phyloP scores from a whole-genome alignment of 2,329 filamentous ascomycete species.

The Fusarium sp. region DNA sequence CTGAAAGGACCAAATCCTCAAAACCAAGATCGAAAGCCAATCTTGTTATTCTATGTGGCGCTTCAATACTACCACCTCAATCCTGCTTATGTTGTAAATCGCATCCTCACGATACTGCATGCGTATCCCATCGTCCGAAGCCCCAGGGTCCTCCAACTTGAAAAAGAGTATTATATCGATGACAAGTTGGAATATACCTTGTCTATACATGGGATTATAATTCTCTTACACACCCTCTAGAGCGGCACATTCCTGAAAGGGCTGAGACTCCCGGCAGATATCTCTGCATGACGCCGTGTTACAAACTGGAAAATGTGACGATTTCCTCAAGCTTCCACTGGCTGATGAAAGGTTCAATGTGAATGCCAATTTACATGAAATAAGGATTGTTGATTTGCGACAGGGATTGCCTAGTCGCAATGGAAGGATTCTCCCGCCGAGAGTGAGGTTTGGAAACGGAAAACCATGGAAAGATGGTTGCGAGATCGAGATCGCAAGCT shows the following conservation, averaged over 20 bases:
- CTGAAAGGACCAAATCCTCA: neutral
- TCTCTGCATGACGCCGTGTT: constrained; percentile 21
- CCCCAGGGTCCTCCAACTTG: constrained; percentile 16
- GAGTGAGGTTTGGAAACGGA: constrained; percentile 15
- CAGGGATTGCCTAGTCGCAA: constrained; percentile 12
- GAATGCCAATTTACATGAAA: constrained; percentile 7
- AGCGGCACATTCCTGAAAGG: constrained; percentile 27
- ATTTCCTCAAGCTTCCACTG: constrained; percentile 19
- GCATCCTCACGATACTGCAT: constrained; percentile 2
- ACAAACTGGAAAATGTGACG: constrained; percentile 25
- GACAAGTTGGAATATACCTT: constrained; percentile 25
- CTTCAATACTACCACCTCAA: constrained; percentile 5
- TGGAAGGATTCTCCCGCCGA: constrained; percentile 11
- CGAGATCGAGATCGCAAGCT: constrained; percentile 35
- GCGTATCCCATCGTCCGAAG: neutral
- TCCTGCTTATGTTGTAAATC: constrained; percentile 13
- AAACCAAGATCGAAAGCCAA: neutral
- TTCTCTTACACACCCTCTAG: constrained; percentile 33
- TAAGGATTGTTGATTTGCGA: constrained; percentile 18
- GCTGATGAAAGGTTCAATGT: neutral
- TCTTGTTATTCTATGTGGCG: constrained; percentile 18
- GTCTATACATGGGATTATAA: constrained; percentile 24
- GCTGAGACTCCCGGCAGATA: constrained; percentile 23
- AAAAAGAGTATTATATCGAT: constrained; percentile 33
- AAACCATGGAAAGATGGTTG: constrained; percentile 3